Conservation (phyloP, 1,284 basidiomycete species). For the Anthracocystis panici-leucophaei region DNA sequence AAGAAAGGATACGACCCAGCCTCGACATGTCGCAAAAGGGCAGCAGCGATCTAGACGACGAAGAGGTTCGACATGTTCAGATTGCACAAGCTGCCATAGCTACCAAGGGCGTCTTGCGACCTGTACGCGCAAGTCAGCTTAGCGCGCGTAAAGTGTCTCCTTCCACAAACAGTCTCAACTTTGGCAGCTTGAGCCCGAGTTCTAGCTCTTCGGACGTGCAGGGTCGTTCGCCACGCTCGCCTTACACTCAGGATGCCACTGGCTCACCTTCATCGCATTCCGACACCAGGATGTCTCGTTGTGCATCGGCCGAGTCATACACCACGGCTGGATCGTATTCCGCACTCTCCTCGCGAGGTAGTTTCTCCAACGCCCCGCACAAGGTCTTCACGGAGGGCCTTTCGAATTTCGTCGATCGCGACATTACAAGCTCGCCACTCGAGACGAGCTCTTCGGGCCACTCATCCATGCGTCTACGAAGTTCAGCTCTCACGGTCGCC, state of each 20-base stretch:
- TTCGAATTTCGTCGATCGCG: constrained; percentile 16
- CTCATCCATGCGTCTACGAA: constrained; percentile 36
- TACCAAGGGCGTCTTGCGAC: constrained; percentile 31
- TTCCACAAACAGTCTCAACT: constrained; percentile 21
- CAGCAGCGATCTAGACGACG: constrained; percentile 21
- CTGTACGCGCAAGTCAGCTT: constrained; percentile 35
- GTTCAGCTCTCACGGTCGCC: constrained; percentile 31
- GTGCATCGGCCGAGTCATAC: constrained; percentile 30
- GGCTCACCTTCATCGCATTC: constrained; percentile 24
- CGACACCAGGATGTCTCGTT: constrained; percentile 22
- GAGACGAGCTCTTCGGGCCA: constrained; percentile 50
- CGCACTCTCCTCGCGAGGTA: constrained; percentile 12
- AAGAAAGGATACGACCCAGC: constrained; percentile 31
- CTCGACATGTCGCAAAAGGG: constrained; percentile 12
- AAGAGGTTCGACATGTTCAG: constrained; percentile 36
- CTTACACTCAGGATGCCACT: constrained; percentile 8
- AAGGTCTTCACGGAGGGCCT: constrained; percentile 23
- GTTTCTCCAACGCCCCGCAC: constrained; percentile 23
- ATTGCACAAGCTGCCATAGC: constrained; percentile 47
- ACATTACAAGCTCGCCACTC: constrained; percentile 36
- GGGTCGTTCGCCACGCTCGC: constrained; percentile 13
- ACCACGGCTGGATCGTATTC: constrained; percentile 22
- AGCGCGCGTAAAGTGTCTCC: constrained; percentile 30
- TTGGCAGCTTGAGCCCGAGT: constrained; percentile 29
- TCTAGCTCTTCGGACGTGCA: constrained; percentile 23